Conservation (phyloP, 2,329 filamentous ascomycete species). For the Aspergillus sp. region DNA sequence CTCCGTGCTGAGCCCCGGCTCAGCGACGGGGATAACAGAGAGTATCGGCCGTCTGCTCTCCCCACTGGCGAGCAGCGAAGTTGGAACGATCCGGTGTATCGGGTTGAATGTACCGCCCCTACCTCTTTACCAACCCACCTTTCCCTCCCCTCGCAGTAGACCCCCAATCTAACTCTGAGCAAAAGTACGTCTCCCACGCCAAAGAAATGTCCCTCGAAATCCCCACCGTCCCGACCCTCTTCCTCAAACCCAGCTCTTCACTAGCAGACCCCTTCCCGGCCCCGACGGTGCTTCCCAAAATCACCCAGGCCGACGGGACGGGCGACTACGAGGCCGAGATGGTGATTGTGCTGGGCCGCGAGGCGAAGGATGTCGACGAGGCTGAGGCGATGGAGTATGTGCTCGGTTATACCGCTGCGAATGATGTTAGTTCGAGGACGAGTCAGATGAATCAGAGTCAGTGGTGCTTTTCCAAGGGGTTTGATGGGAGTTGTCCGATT, state of each 20-base stretch:
- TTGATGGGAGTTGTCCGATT: conserved; percentile 61
- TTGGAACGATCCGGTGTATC: conserved; percentile 63
- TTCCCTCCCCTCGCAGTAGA: not conserved
- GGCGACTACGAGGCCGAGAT: conserved; percentile 66
- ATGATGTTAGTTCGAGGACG: conserved; percentile 66
- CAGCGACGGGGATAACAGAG: conserved; percentile 50
- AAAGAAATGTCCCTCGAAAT: conserved; percentile 58
- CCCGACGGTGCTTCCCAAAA: conserved; percentile 58
- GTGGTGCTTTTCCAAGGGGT: conserved; percentile 64
- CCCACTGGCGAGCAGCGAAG: conserved; percentile 53
- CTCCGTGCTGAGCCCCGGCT: conserved; percentile 61
- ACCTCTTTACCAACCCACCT: too few relatives aligned
- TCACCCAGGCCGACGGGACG: conserved; percentile 57
- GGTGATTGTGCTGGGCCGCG: conserved; percentile 59
- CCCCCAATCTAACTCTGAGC: too few relatives aligned
- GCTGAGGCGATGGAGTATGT: conserved; percentile 63
- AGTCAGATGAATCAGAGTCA: conserved; percentile 60
- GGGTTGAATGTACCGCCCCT: conserved; percentile 55
- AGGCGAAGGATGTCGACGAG: conserved; percentile 60
- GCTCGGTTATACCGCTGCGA: conserved; percentile 66
- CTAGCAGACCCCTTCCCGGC: conserved; percentile 59
- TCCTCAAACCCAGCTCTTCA: conserved; percentile 61
- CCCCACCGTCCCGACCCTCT: conserved; percentile 61
- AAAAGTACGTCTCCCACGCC: conserved; percentile 55
- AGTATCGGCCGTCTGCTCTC: conserved; percentile 53